Base-by-base conservation (phyloP, 1,139 yeast genomes). In the Scheffersomyces cryptocercus region DNA sequence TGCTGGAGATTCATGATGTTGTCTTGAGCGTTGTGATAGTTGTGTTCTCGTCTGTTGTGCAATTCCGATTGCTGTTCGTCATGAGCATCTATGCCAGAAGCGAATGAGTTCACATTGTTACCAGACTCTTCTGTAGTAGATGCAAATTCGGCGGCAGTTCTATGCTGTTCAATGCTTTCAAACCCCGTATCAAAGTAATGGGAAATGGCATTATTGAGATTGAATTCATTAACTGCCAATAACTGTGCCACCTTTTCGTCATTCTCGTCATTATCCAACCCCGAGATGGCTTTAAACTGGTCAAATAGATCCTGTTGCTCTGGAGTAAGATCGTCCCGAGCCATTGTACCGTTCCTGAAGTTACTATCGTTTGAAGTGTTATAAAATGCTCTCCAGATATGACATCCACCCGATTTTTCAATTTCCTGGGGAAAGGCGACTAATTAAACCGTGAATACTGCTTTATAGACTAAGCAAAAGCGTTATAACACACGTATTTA, bases 101-200 rank as follows among this genome's bases (percentile, higher is more conserved):
- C 28, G 15, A 39, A 33, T 11, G 47, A 40, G 28, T 28, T 15
- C 12, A 14, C 34, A 9, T n/a, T 15, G 13, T 28, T 29, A 10
- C 42, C 24, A 13, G 39, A 20, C 9, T 37, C 43, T 9, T 26
- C 52, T 39, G 30, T 6, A 10, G 33, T 4, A 42, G 39, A n/a
- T 35, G 38, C 9, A 31, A 20, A 13, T 15, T 33, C 35, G 35
- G 37, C 11, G 43, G 46, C 29, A 28, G 38, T 5, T 4, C 6
- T 14, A 13, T 26, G 28, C 15, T 31, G 41, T 15, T 15, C 35
- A 33, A 65, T 55, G 29, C 64, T 49, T 2, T 66, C 68, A 46
- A 73, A 72, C 32, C 82, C 80, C 12, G 70, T 64, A 49, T 81
- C 85, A 50, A 80, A 79, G 54, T 67, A 81, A 41, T 73, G 64